Base-by-base conservation (phyloP, 164 flowering plant species). In the Chimonanthus salicifolius region DNA sequence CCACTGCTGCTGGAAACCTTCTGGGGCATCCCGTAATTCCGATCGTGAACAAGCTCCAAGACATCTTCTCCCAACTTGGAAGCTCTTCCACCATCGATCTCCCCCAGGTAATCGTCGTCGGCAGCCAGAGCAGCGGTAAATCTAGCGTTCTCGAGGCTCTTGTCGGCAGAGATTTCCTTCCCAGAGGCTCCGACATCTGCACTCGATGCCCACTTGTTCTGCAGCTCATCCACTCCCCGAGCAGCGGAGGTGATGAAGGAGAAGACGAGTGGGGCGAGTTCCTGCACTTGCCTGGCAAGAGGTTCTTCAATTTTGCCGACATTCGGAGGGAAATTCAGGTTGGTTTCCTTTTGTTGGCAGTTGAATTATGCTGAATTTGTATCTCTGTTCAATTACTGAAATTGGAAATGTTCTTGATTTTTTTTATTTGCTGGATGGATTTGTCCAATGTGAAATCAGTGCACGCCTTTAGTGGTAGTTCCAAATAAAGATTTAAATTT, bases 121-220 rank as follows among this genome's bases (percentile, higher is more conserved):
- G 97, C 0, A 90, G 97, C 78, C 98, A 94, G 81, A 92, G 97
- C 78, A 94, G 98, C 74, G 98, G 98, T 7, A 94, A 94, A 68
- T 91, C 97, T 67, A 91, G 97, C 74, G 97, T 94, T 7, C 88
- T 94, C 8, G 97, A 94, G 76, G 86, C 98, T 3, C 84, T 94
- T 15, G 98, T 94, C 4, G 98, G 98, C 6, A 90, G 98, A 49
- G 97, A 94, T 74, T 94, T 94, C 78, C 70, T 92, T 66, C 98
- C 98, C 0, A 81, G 98, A 4, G 97, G 97, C 2, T 79, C 82
- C 8, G 97, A 92, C 47, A 94, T 94, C 58, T 94, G 99, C 78
- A 94, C 99, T 3, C 88, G 99, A 47, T 82, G 97, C 33, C 99
- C 99, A 5, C 84, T 94, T 70, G 97, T 94, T 47, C 80, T 94